Evolutionary conservation across 441 rosid genomes (phyloP), one percentile per base, ranked within the genome.

Genomic region (Populus hybrid): DNA sequence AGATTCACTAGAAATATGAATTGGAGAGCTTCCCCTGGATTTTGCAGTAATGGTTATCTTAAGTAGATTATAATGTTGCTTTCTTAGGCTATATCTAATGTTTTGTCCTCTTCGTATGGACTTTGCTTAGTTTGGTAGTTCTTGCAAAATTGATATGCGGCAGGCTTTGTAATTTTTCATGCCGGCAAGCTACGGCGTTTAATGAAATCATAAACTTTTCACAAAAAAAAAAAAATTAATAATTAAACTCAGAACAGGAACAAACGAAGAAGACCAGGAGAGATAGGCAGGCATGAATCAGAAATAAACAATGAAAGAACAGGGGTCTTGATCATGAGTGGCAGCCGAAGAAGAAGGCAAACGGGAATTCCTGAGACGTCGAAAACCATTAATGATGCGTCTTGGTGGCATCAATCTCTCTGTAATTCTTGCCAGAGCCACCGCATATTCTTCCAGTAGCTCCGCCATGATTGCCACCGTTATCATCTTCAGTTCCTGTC

Each of bases 401-500:
- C 89, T 82, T 30, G 79, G 79, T 23, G 85, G 85, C 9, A 86
- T 64, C 63, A 85, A 72, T 21, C 79, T 82, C 75, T 82, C 85
- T 21, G 84, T 79, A 68, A 86, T 67, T 76, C 83, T 87, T 5
- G 87, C 83, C 77, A 90, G 82, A 40, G 85, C 90, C 81, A 72
- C 66, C 75, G 89, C 79, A 82, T 84, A 91, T 57, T 83, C 90
- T 46, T 77, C 84, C 68, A 91, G 67, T 21, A 87, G 82, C 86
- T 84, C 89, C 79, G 87, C 88, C 78, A 83, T 76, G 16, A 77
- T 76, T 68, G 87, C 84, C 75, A 87, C 82, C 40, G 80, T 81
- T 11, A 91, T 89, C 92, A 90, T 91, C 81, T 75, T 79, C 65
- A 6, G 9, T 57, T 72, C 69, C 46, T 8, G 46, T 8, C 42